Evolutionary conservation across 805 yeast species (phyloP).

Genomic region (Schwanniomyces vanrijiae): DNA sequence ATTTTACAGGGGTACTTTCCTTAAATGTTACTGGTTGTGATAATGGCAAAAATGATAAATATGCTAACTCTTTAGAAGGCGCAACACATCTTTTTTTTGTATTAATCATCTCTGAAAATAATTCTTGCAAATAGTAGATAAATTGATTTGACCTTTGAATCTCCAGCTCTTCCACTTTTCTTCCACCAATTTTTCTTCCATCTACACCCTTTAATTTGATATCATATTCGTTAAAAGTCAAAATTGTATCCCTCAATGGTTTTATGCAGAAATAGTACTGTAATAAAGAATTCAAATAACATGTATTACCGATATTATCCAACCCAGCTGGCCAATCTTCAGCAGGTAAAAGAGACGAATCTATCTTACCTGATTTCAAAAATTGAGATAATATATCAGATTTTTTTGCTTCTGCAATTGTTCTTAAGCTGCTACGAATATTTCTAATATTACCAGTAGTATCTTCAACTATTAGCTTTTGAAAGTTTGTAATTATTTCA

Average conservation of each 20-base stretch:
- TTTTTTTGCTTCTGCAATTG: conserved; percentile 53
- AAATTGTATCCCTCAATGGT: conserved; percentile 70
- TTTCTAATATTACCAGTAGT: conserved; percentile 49
- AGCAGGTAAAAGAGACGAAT: conserved; percentile 54
- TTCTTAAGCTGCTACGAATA: conserved; percentile 57
- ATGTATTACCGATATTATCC: conserved; percentile 93
- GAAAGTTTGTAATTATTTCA: conserved; percentile 53
- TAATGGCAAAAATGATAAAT: conserved; percentile 77
- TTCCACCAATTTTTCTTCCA: conserved; percentile 80
- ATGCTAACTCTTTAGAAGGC: conserved; percentile 84
- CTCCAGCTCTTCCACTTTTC: conserved; percentile 76
- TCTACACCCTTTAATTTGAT: conserved; percentile 24
- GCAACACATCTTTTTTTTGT: conserved; percentile 64
- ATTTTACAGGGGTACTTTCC: conserved; percentile 7
- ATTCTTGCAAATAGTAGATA: conserved; percentile 64
- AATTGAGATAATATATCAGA: conserved; percentile 58
- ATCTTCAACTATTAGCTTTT: conserved; percentile 29
- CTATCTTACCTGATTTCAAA: conserved; percentile 61
- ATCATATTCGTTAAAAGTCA: conserved; percentile 48
- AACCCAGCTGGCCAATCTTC: conserved; percentile 87
- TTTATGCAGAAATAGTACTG: conserved; percentile 87
- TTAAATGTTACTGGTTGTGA: conserved; percentile 64
- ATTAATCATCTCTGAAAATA: conserved; percentile 70
- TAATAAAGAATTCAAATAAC: conserved; percentile 85
- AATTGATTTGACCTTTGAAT: conserved; percentile 81